Conservation (phyloP, 208 protist species). For the Endotrypanum monterogeii region DNA sequence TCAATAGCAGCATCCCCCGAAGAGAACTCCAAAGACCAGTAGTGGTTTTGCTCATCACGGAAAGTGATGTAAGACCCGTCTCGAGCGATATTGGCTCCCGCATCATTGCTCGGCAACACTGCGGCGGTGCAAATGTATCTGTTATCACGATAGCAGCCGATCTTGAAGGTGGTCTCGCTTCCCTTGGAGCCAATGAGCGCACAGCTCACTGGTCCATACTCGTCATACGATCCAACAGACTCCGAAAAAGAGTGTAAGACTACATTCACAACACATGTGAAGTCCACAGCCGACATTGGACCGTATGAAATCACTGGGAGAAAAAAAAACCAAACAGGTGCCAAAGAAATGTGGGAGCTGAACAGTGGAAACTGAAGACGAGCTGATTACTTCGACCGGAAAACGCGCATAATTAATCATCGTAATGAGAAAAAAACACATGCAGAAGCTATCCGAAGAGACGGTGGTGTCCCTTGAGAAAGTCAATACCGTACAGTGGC, state of each 20-base stretch:
- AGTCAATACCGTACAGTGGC: not conserved
- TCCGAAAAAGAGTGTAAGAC: constrained; percentile 57
- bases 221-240: constrained; percentile 44
- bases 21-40: constrained; percentile 70
- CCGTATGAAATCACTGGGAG: not conserved
- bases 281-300: constrained; percentile 28
- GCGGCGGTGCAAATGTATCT: constrained; percentile 71
- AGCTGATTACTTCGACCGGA: not conserved
- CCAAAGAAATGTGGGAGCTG: not conserved
- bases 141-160: constrained; percentile 78
- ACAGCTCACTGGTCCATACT: constrained; percentile 60
- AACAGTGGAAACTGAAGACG: not conserved
- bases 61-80: constrained; percentile 69
- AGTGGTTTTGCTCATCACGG: constrained; percentile 60
- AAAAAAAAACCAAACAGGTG: not conserved
- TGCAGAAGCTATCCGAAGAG: not conserved
- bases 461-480: not conserved
- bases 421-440: not conserved
- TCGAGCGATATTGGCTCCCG: constrained; percentile 54
- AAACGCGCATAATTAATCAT: not conserved
- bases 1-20: constrained; percentile 41
- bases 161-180: constrained; percentile 48
- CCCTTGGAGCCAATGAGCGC: constrained; percentile 56
- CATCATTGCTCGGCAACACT: constrained; percentile 72
- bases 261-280: constrained; percentile 53